Conservation (phyloP, 495 filamentous ascomycete genomes). For the Apodospora peruviana region DNA sequence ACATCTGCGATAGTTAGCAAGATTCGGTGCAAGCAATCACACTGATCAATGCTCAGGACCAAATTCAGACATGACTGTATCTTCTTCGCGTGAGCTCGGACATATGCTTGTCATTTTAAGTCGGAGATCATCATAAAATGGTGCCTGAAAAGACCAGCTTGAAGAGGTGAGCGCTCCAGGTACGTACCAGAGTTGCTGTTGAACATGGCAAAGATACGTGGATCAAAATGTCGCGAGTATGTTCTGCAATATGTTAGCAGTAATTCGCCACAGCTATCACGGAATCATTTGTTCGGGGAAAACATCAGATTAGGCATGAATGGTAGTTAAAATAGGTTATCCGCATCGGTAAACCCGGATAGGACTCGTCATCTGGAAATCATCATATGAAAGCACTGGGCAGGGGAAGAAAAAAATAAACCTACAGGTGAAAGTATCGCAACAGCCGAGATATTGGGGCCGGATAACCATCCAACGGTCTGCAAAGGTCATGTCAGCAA, state of each 20-base stretch:
- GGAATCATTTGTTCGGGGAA: slow-evolving; percentile 39
- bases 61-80: slow-evolving; percentile 43
- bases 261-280: slow-evolving; percentile 4
- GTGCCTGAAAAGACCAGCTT: neutral
- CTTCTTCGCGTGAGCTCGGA: slow-evolving; percentile 68
- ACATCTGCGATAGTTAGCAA: slow-evolving; percentile 18
- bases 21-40: neutral
- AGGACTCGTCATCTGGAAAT: slow-evolving; percentile 85
- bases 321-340: slow-evolving; percentile 66
- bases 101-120: slow-evolving; percentile 80
- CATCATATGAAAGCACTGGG: slow-evolving; percentile 47
- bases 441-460: neutral
- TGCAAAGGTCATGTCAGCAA: slow-evolving; percentile 12
- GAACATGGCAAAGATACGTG: neutral
- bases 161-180: neutral
- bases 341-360: slow-evolving; percentile 75
- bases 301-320: slow-evolving; percentile 58
- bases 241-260: slow-evolving; percentile 11
- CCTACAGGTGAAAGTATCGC: slow-evolving; percentile 7
- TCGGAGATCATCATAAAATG: slow-evolving; percentile 57
- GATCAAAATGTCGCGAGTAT: neutral
- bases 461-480: neutral
- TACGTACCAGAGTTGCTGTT: neutral
- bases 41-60: slow-evolving; percentile 22
- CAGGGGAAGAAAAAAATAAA: neutral